A percentile compares a stretch with the other conserved stretches of the same genome.
Conservation (phyloP, 768 basidiomycete species). For the Tremella yokohamensis region DNA sequence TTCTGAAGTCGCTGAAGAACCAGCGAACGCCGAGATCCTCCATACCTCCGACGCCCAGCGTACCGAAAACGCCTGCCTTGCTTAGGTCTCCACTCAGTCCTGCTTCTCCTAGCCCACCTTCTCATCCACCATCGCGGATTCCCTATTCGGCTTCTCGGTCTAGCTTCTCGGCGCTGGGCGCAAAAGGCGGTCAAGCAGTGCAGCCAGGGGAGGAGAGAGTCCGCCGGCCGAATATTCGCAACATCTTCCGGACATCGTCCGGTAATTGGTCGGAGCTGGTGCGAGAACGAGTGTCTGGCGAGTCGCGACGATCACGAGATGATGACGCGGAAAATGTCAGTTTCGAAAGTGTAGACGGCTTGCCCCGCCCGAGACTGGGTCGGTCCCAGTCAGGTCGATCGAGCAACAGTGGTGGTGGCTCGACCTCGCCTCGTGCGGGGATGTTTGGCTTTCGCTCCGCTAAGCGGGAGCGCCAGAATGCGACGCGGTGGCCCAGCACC, state of each 20-base stretch:
- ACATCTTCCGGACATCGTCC: slow-evolving; percentile 35
- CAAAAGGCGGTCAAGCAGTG: background rate
- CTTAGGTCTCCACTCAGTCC: slow-evolving; percentile 9
- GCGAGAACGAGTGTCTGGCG: background rate
- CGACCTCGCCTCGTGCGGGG: too few species aligned
- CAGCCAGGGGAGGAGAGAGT: background rate
- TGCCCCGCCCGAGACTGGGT: too few species aligned
- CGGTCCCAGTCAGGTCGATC: too few species aligned
- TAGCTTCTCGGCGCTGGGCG: slow-evolving; percentile 15
- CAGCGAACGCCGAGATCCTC: slow-evolving; percentile 9
- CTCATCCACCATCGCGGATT: slow-evolving; percentile 1
- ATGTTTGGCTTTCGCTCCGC: too few species aligned
- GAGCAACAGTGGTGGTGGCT: too few species aligned
- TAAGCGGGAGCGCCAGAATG: too few species aligned
- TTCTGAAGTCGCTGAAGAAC: slow-evolving; percentile 24
- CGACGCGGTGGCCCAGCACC: too few species aligned
- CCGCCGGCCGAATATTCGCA: slow-evolving; percentile 25
- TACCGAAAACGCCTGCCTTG: background rate
- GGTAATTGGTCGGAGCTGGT: slow-evolving; percentile 43
- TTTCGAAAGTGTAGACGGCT: too few species aligned
- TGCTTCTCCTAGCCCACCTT: background rate
- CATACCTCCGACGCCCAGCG: background rate
- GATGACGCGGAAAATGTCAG: background rate
- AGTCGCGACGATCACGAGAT: background rate
- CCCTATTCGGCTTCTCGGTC: slow-evolving; percentile 2